phyloP scores from a whole-genome alignment of 2,329 filamentous ascomycete genomes.

The Raffaelea ambrosiae region DNA sequence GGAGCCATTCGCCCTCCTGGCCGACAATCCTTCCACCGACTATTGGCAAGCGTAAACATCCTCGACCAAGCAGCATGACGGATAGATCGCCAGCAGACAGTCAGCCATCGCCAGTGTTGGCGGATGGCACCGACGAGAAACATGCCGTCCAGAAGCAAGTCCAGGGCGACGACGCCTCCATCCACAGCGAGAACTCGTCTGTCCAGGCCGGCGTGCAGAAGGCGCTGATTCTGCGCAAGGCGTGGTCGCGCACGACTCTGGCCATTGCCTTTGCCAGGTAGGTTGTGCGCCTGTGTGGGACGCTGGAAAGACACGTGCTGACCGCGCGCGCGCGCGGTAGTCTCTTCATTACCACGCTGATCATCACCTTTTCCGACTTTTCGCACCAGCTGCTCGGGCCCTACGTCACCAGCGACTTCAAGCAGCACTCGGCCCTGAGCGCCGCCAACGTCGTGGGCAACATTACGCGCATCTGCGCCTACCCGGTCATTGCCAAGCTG shows the following conservation, averaged over 20 bases:
- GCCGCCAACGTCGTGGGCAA: not conserved
- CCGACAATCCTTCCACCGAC: no score
- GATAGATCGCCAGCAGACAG: no score
- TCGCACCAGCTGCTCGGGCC: not conserved
- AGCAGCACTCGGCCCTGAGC: not conserved
- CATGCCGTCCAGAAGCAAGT: not conserved
- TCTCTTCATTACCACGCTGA: not conserved
- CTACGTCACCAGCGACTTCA: not conserved
- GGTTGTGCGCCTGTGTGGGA: no score
- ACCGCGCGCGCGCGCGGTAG: not conserved
- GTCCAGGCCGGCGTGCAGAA: not conserved
- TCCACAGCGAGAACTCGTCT: not conserved
- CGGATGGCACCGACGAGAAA: not conserved
- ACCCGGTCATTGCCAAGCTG: not conserved
- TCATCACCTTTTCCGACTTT: not conserved
- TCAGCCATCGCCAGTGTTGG: no score
- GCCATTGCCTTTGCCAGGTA: not conserved
- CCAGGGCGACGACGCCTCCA: not conserved
- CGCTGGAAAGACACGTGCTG: no score
- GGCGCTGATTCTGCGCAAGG: not conserved
- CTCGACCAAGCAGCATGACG: no score
- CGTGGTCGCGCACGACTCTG: not conserved
- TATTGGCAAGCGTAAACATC: no score
- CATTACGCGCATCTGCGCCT: not conserved
- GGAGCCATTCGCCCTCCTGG: no score